A percentile compares a stretch with the other conserved stretches of the same genome.
These are phyloP conservation scores for Fusarium sp. DNA, from an alignment of 2,329 filamentous ascomycete genomes.

Conservation along the genomic window DNA sequence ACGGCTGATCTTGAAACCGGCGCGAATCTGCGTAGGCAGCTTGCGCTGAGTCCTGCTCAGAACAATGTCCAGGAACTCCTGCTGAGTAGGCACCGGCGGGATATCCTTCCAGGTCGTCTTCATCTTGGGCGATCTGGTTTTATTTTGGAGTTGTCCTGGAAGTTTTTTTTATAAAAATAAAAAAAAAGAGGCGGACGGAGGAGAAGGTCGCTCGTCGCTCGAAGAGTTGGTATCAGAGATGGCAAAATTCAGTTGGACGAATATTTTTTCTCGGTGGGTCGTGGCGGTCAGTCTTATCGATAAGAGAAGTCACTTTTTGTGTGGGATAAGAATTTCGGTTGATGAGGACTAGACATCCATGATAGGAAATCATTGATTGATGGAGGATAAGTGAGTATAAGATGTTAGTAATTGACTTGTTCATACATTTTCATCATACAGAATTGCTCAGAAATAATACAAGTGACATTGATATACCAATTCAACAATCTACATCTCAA, in stretches of 20 bases:
- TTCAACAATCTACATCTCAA: neutral
- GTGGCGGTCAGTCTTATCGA: slow-evolving; percentile 36
- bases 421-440: accelerated
- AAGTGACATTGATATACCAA: neutral
- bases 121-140: slow-evolving; percentile 58
- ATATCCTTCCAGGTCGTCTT: slow-evolving; percentile 80
- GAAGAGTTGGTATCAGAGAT: slow-evolving; percentile 35
- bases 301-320: slow-evolving; percentile 38
- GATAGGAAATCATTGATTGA: neutral
- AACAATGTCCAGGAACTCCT: slow-evolving; percentile 98
- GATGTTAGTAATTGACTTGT: accelerated
- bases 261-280: slow-evolving; percentile 50
- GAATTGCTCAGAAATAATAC: neutral
- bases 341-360: neutral
- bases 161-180: slow-evolving; percentile 5
- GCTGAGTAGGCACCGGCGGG: slow-evolving; percentile 86
- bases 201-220: slow-evolving; percentile 36
- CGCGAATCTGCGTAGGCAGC: slow-evolving; percentile 92
- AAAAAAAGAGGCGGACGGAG: slow-evolving; percentile 15
- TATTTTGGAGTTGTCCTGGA: slow-evolving; percentile 9
- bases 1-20: slow-evolving; percentile 93
- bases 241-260: slow-evolving; percentile 45
- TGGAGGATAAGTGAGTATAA: too few relatives aligned
- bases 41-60: slow-evolving; percentile 92
- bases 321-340: slow-evolving; percentile 7